Percentiles rank a stretch among this genome's conserved stretches.
Evolutionary conservation across 108 stramenopile genomes (phyloP).

Genomic region (Cyclotella kingstonii): DNA sequence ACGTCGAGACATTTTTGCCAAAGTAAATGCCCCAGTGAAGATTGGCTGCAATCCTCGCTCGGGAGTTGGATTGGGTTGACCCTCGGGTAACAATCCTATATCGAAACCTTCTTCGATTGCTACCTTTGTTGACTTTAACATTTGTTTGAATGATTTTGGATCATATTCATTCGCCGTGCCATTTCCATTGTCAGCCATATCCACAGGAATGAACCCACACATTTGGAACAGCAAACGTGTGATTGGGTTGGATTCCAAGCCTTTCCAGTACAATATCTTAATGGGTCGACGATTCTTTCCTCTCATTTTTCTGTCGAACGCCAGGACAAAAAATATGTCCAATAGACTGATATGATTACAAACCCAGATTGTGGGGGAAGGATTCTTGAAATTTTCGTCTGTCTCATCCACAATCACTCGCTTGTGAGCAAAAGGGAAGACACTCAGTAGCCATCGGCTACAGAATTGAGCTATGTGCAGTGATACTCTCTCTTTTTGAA

Average conservation of each 20-base stretch:
- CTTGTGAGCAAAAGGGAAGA: conserved; percentile 78
- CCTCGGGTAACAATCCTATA: conserved; percentile 85
- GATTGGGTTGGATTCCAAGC: conserved; percentile 77
- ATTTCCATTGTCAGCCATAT: conserved; percentile 81
- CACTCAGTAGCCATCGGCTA: conserved; percentile 72
- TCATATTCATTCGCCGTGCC: conserved; percentile 83
- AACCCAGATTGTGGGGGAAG: conserved; percentile 79
- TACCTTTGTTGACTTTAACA: conserved; percentile 67
- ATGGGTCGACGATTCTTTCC: conserved; percentile 77
- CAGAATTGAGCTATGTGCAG: conserved; percentile 68
- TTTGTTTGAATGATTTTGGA: conserved; percentile 61
- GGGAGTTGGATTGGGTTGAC: conserved; percentile 84
- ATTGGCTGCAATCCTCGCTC: conserved; percentile 68
- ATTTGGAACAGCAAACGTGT: conserved; percentile 68
- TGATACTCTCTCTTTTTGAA: conserved; percentile 52
- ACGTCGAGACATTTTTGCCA: conserved; percentile 72
- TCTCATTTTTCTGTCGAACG: conserved; percentile 61
- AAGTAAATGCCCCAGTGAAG: conserved; percentile 80
- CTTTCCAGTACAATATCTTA: conserved; percentile 88
- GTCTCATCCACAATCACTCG: conserved; percentile 36
- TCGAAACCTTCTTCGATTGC: conserved; percentile 86
- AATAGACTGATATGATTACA: conserved; percentile 81
- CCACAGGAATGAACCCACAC: conserved; percentile 86
- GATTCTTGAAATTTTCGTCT: conserved; percentile 35
- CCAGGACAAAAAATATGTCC: conserved; percentile 83